Percentiles rank a stretch among this genome's conserved stretches.
Conservation (phyloP, 2,329 filamentous ascomycete species). For the Apiospora kogelbergensis region DNA sequence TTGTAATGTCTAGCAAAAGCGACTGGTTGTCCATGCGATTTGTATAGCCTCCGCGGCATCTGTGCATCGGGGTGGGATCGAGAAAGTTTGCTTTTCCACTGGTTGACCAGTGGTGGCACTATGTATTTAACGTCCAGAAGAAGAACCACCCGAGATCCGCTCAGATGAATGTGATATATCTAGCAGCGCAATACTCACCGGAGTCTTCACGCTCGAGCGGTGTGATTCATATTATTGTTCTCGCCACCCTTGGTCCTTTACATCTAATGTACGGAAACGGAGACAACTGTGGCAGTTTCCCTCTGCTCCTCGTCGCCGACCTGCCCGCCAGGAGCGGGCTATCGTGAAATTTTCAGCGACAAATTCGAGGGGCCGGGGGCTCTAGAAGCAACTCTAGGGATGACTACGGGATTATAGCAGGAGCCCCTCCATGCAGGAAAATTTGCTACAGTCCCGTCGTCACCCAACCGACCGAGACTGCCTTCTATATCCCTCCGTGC, state of each 20-base stretch:
- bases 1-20: background rate
- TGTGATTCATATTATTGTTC: background rate
- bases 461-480: background rate
- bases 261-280: background rate
- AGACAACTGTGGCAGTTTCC: background rate
- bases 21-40: background rate
- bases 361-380: conserved; percentile 4
- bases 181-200: background rate
- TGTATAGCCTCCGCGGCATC: background rate
- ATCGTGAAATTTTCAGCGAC: background rate
- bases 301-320: conserved; percentile 1
- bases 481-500: background rate
- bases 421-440: conserved; percentile 2
- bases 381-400: conserved; percentile 1
- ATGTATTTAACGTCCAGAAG: background rate
- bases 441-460: background rate
- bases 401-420: background rate
- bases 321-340: background rate
- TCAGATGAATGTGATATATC: background rate
- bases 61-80: background rate
- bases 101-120: background rate
- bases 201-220: background rate
- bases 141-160: background rate
- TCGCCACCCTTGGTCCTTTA: background rate
- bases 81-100: background rate